Evolutionary conservation across 1,139 yeast genomes (phyloP), one percentile per base, ranked within the genome.

Genomic region (Hemisphaericaspora subhashii): DNA sequence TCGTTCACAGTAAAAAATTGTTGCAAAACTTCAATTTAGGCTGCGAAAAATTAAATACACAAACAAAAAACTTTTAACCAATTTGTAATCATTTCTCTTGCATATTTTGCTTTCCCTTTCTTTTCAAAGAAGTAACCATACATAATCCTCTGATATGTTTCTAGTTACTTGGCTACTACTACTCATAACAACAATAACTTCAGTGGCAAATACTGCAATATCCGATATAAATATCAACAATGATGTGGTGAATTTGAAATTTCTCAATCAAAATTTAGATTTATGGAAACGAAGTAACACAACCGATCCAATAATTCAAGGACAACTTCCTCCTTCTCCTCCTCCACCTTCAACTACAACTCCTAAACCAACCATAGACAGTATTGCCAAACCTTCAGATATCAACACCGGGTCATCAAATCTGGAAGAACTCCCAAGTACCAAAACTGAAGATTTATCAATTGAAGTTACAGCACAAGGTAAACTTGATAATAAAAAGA

Each of bases 401-500:
- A n/a, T n/a, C n/a, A n/a, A n/a, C n/a, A n/a, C n/a, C n/a, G n/a
- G n/a, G n/a, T n/a, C n/a, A n/a, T n/a, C n/a, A n/a, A n/a, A n/a
- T n/a, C n/a, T n/a, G n/a, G n/a, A n/a, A n/a, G n/a, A n/a, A n/a
- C n/a, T n/a, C n/a, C n/a, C 33, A 11, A 22, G 8, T 7, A 31
- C 33, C n/a, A 3, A 24, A 5, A 10, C 33, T 7, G 33, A 22
- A 11, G n/a, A n/a, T n/a, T n/a, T n/a, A n/a, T n/a, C n/a, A n/a
- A n/a, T n/a, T n/a, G n/a, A n/a, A n/a, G n/a, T 42, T 13, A 12
- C 32, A 16, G 43, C 40, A 4, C 45, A 43, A 37, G 47, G 45
- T 13, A 15, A 29, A 6, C 23, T 13, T 6, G 24, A 22, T 8
- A 20, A 30, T 6, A 39, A 34, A 5, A 47, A 47, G 1, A 44